A percentile compares a stretch with the other conserved stretches of the same genome.
Evolutionary conservation across 2,329 filamentous ascomycete species (phyloP).

Genomic region (Xylariaceae sp.): DNA sequence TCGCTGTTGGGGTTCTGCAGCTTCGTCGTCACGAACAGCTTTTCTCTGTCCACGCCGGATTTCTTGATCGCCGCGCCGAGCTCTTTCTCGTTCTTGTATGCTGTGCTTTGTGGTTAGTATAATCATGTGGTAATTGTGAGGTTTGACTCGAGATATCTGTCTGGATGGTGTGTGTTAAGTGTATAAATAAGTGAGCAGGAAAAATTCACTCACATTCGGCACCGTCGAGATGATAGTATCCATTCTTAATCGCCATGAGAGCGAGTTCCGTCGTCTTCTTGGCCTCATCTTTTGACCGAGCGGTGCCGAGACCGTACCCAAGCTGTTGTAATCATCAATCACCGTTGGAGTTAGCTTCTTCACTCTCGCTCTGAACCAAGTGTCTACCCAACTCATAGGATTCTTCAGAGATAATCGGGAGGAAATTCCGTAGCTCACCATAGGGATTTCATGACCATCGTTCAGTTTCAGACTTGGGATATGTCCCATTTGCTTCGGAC

Average conservation of each 20-base stretch:
- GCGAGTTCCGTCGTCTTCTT: constrained; percentile 44
- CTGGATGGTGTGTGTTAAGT: neutral
- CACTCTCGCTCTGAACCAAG: too few relatives aligned
- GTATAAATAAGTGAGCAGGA: neutral
- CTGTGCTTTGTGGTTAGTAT: constrained; percentile 30
- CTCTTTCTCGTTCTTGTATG: constrained; percentile 61
- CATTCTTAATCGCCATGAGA: constrained; percentile 61
- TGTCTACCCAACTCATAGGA: too few relatives aligned
- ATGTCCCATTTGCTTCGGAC: constrained; percentile 37
- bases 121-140: neutral
- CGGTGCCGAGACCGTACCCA: constrained; percentile 68
- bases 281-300: constrained; percentile 57
- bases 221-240: constrained; percentile 68
- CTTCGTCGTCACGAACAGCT: constrained; percentile 65
- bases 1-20: constrained; percentile 37
- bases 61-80: constrained; percentile 67
- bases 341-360: too few relatives aligned
- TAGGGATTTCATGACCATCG: constrained; percentile 67
- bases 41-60: constrained; percentile 56
- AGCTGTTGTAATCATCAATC: constrained; percentile 41
- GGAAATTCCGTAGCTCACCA: constrained; percentile 46
- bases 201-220: constrained; percentile 52
- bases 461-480: constrained; percentile 63
- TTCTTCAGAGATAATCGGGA: too few relatives aligned
- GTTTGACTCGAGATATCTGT: neutral